Evolutionary conservation across 2,329 filamentous ascomycete species (phyloP), one percentile per base, ranked within the genome.

Genomic region (Xylariaceae sp.): DNA sequence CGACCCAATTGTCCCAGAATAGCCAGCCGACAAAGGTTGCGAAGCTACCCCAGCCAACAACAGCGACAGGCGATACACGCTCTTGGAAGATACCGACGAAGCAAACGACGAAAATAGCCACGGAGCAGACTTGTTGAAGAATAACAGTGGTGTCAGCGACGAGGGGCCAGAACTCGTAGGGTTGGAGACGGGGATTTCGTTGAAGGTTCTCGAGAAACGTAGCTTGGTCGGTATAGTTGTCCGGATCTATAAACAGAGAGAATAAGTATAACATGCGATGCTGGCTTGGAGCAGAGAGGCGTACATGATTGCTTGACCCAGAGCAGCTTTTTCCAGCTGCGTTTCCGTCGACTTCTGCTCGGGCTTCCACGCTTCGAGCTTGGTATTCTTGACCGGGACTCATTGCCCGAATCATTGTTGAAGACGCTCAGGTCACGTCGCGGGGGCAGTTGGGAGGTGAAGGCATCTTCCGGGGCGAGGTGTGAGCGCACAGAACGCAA

Each of bases 81-180:
- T 91, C 85, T 64, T 92, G 85, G 63, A 88, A 88, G 58, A 99
- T 99, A 51, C 85, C 90, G 12, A 91, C 85, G 68, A 99, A 99
- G 72, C 89, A 95, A 61, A 92, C 91, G 58, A 95, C 82, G 68
- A 97, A 99, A 54, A 99, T 92, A 51, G 88, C 88, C 57, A 97
- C 91, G 6, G 90, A 95, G 70, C 90, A 95, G 47, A 97, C 88
- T 71, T 99, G 94, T 71, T 99, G 94, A 19, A 97, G 88, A 62
- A 99, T 96, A 56, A 97, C 90, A 2, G 92, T 96, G 11, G 89
- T 92, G 70, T 97, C 92, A 54, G 90, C 89, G 49, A 97, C 91
- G 35, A 99, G 79, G 6, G 91, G 90, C 92, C 94, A 99, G 72
- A 99, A 99, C 67, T 97, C 91, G 71, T 99, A 99, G 0, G 92